Base-by-base conservation (phyloP, 768 basidiomycete species). In the Pleurotus tuoliensis region DNA sequence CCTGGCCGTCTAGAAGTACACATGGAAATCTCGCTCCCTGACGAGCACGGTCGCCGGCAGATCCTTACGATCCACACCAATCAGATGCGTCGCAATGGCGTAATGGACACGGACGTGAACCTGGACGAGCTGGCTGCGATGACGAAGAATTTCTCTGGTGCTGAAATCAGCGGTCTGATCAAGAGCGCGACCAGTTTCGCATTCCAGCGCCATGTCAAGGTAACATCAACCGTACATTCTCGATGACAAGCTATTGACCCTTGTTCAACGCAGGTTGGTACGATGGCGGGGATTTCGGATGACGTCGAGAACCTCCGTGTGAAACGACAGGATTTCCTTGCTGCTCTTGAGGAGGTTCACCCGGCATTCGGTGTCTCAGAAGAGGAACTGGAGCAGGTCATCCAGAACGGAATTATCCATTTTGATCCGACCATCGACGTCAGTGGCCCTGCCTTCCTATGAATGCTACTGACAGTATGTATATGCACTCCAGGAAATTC, bases 101-200 rank as follows among this genome's bases (percentile, higher is more conserved):
- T 98, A 43, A 92, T 99, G 90, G 94, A 90, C 54, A 46, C 61
- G 15, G 90, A 94, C 59, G 94, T 99, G 40, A 82, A 95, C 70
- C 71, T 99, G 4, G 64, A 65, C 3, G 93, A 98, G 67, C 82
- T 99, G 39, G 92, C 96, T 0, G 69, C 76, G 4, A 58, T 81
- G 44, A 98, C 95, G 55, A 99, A 98, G 78, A 99, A 99, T 75
- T 99, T 98, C 68, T 92, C 90, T 6, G 97, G 97, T 55, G 97
- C 97, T 1, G 97, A 99, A 72, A 92, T 99, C 58, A 84, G 84
- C 55, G 97, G 97, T 63, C 75, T 99, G 45, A 90, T 98, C 71
- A 98, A 98, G 81, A 97, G 94, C 66, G 97, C 97, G 30, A 94
- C 96, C 1, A 93, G 90, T 84, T 99, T 96, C 66, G 96, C 97